These are phyloP conservation scores for Naganishia cerealis DNA, from an alignment of 1,284 basidiomycete species.

Conservation along the genomic window DNA sequence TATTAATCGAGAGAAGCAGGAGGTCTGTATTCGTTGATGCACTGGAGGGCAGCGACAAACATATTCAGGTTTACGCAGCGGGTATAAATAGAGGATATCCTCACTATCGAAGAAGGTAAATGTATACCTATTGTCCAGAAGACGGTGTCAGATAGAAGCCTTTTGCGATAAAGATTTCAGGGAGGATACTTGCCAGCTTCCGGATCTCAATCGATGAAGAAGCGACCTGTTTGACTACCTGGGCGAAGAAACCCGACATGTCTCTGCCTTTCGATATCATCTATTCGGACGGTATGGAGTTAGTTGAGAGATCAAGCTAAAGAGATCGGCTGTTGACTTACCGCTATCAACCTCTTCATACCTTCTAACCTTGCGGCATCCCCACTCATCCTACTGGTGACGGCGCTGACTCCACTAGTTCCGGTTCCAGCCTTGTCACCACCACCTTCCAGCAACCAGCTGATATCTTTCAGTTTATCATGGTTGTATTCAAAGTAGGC, in stretches of 20 bases:
- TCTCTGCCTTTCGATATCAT: conserved; percentile 89
- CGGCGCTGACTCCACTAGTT: conserved; percentile 55
- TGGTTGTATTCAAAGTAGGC: conserved; percentile 54
- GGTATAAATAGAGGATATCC: conserved; percentile 9
- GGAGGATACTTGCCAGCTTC: conserved; percentile 69
- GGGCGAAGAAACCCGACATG: conserved; percentile 87
- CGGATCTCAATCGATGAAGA: conserved; percentile 87
- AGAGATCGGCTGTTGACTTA: conserved; percentile 54
- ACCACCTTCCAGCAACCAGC: conserved; percentile 78
- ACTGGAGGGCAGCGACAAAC: conserved; percentile 37
- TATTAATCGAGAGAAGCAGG: conserved; percentile 94
- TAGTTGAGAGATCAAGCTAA: conserved; percentile 21
- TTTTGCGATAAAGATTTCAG: background rate
- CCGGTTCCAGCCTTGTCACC: conserved; percentile 61
- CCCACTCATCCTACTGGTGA: conserved; percentile 17
- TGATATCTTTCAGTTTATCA: conserved; percentile 61
- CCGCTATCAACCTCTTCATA: conserved; percentile 87
- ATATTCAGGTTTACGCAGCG: background rate
- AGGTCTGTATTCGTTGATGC: conserved; percentile 91
- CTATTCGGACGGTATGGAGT: conserved; percentile 53
- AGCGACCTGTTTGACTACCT: conserved; percentile 90
- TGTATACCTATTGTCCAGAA: conserved; percentile 60
- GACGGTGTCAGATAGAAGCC: background rate
- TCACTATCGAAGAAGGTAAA: conserved; percentile 84
- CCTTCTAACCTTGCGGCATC: conserved; percentile 69